Evolutionary conservation across 2,329 filamentous ascomycete species (phyloP).

Genomic region (Sarocladium brachiariae): DNA sequence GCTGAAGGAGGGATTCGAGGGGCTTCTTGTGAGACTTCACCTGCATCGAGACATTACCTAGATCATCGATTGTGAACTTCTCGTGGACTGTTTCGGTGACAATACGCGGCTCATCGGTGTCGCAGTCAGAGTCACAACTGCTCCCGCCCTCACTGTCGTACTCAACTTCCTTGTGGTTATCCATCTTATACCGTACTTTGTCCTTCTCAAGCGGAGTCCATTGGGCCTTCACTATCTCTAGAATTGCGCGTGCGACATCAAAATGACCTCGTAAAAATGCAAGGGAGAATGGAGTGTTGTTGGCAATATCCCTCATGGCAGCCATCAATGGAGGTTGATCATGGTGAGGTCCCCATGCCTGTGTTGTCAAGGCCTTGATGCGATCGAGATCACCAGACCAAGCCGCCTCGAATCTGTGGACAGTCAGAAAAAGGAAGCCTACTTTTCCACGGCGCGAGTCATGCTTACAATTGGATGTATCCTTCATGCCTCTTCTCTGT

Average conservation of each 20-base stretch:
- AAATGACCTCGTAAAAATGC: constrained; percentile 60
- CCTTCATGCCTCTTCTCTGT: constrained; percentile 48
- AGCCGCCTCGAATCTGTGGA: constrained; percentile 56
- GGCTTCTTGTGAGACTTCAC: constrained; percentile 60
- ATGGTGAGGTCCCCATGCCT: constrained; percentile 47
- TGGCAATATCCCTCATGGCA: constrained; percentile 44
- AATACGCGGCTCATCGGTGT: constrained; percentile 35
- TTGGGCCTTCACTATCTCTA: constrained; percentile 65
- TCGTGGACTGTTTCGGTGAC: constrained; percentile 53
- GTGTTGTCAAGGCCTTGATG: constrained; percentile 58
- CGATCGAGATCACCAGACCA: constrained; percentile 62
- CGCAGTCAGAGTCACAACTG: constrained; percentile 28
- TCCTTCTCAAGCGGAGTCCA: constrained; percentile 51
- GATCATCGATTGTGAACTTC: constrained; percentile 67
- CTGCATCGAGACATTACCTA: constrained; percentile 61
- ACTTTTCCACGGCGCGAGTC: no score
- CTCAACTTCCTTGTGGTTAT: constrained; percentile 22
- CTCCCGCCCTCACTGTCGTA: constrained; percentile 27
- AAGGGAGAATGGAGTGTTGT: constrained; percentile 58
- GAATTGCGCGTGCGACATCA: constrained; percentile 55
- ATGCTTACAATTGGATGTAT: constrained; percentile 56
- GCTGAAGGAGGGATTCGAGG: constrained; percentile 39
- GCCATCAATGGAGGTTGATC: constrained; percentile 57
- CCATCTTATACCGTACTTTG: constrained; percentile 43
- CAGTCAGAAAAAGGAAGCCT: not conserved